Percentiles rank a stretch among this genome's conserved stretches.
phyloP scores from a whole-genome alignment of 2,329 filamentous ascomycete genomes.

The Cladosporium cucumerinum region DNA sequence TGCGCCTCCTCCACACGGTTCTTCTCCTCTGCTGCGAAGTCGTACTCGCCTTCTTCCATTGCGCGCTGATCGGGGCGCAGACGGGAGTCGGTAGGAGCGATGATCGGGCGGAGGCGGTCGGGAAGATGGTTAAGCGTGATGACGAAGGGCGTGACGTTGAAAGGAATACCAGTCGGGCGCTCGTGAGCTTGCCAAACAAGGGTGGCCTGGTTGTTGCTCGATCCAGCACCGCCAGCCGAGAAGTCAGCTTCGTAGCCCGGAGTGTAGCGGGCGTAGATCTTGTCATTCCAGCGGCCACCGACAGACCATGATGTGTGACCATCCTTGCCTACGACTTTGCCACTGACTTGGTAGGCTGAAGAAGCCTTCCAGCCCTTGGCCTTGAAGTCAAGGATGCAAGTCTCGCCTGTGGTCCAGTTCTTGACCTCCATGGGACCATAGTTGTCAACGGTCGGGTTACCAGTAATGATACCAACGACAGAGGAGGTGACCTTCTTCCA shows the following conservation, averaged over 20 bases:
- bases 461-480: conserved; percentile 97
- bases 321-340: conserved; percentile 75
- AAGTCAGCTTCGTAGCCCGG: conserved; percentile 80
- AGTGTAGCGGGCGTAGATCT: conserved; percentile 88
- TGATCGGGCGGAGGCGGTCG: conserved; percentile 69
- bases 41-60: conserved; percentile 98
- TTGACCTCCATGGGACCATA: conserved; percentile 96
- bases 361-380: conserved; percentile 92
- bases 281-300: conserved; percentile 95
- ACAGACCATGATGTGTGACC: conserved; percentile 85
- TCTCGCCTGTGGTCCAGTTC: conserved; percentile 93
- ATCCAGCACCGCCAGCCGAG: conserved; percentile 40
- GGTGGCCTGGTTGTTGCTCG: conserved; percentile 64
- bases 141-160: conserved; percentile 95
- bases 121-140: conserved; percentile 90
- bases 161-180: conserved; percentile 80
- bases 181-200: conserved; percentile 88
- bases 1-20: conserved; percentile 91
- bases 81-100: conserved; percentile 92
- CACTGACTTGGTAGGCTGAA: conserved; percentile 82
- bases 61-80: conserved; percentile 89
- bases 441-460: conserved; percentile 94
- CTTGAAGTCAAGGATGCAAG: conserved; percentile 90
- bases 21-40: conserved; percentile 89
- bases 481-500: conserved; percentile 99